A percentile compares a stretch with the other conserved stretches of the same genome.
Conservation (phyloP, 345 rosid genomes). For the Lepidium africanum region DNA sequence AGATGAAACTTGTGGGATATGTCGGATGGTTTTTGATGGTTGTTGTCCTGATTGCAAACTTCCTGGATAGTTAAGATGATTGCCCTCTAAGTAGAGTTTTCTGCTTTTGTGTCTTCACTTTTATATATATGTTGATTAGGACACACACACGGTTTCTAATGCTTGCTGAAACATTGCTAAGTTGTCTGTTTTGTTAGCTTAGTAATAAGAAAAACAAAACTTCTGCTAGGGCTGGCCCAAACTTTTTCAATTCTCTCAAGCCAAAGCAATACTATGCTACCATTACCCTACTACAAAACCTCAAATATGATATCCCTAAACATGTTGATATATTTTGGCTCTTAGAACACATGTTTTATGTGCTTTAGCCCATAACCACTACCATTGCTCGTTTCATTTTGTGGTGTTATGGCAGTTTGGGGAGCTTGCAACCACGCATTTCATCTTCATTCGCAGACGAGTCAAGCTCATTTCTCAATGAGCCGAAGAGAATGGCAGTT, state of each 20-base stretch:
- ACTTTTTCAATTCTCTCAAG: too few species aligned
- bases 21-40: conserved; percentile 95
- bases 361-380: too few species aligned
- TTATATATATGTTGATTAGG: background rate
- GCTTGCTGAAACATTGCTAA: background rate
- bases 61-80: conserved; percentile 90
- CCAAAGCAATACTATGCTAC: too few species aligned
- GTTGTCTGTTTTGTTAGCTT: background rate
- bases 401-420: conserved; percentile 43
- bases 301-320: too few species aligned
- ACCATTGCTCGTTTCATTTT: background rate
- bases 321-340: too few species aligned
- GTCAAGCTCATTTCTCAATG: conserved; percentile 91
- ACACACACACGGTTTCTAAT: background rate
- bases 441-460: conserved; percentile 84
- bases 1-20: conserved; percentile 94
- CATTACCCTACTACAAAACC: too few species aligned
- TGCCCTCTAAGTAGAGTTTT: conserved; percentile 67
- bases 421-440: conserved; percentile 72
- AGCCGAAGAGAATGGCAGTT: conserved; percentile 78
- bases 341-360: too few species aligned
- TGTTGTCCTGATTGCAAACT: conserved; percentile 88
- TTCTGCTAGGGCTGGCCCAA: too few species aligned
- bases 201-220: too few species aligned
- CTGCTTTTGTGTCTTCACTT: background rate